These are phyloP conservation scores for Phaffomyces opuntiae DNA, from an alignment of 805 yeast species.

Conservation along the genomic window DNA sequence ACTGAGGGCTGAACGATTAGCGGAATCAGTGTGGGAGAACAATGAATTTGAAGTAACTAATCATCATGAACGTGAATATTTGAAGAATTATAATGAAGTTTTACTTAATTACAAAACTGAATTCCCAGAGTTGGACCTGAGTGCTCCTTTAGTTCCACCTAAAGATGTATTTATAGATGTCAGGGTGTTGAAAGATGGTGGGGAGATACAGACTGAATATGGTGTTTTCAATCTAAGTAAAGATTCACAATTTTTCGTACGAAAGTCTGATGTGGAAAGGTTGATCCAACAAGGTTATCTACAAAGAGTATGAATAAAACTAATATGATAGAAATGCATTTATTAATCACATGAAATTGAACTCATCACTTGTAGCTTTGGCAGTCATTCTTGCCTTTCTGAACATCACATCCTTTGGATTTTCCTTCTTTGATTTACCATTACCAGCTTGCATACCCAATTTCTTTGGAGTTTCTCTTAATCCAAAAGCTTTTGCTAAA, in stretches of 20 bases:
- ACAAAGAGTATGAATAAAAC: conserved; percentile 47
- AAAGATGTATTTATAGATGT: conserved; percentile 89
- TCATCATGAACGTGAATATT: conserved; percentile 75
- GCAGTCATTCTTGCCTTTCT: conserved; percentile 67
- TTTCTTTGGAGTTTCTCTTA: conserved; percentile 89
- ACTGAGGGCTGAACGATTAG: conserved; percentile 61
- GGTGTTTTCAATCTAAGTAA: conserved; percentile 92
- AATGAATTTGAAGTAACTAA: conserved; percentile 52
- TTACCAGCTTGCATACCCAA: conserved; percentile 39
- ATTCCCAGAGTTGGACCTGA: conserved; percentile 75
- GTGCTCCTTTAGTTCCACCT: conserved; percentile 90
- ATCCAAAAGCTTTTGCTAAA: conserved; percentile 88
- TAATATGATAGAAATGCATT: too few relatives aligned
- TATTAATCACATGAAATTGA: conserved; percentile 41
- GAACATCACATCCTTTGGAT: conserved; percentile 66
- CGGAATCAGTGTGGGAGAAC: conserved; percentile 65
- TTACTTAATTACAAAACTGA: conserved; percentile 71
- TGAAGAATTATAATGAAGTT: conserved; percentile 61
- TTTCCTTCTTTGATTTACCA: conserved; percentile 45
- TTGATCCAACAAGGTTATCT: conserved; percentile 90
- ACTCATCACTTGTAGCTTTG: conserved; percentile 60
- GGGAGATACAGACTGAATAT: conserved; percentile 95
- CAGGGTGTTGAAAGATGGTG: conserved; percentile 87
- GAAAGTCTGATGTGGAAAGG: conserved; percentile 91
- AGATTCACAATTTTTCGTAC: conserved; percentile 88